These are phyloP conservation scores for Funneliformis geosporum DNA, from an alignment of 192 early-diverging fungal species.

Conservation along the genomic window DNA sequence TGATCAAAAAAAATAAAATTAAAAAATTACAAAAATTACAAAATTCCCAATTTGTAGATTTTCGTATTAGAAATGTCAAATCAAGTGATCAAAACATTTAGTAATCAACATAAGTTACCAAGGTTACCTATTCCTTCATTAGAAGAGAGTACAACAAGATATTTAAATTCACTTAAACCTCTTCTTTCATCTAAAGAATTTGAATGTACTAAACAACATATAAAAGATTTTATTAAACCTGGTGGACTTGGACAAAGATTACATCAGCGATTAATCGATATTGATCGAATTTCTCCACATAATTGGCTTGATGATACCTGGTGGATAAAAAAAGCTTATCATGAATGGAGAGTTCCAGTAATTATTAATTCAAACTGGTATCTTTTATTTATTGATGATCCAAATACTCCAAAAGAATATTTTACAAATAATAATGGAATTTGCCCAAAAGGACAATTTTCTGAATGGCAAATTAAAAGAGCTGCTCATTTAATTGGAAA, in stretches of 20 bases:
- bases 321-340: slow-evolving; percentile 75
- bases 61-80: no score
- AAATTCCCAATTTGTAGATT: no score
- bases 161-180: slow-evolving; percentile 60
- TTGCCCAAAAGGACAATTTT: slow-evolving; percentile 53
- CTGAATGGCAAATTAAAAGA: slow-evolving; percentile 76
- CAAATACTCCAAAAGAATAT: slow-evolving; percentile 50
- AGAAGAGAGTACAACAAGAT: slow-evolving; percentile 55
- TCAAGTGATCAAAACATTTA: slow-evolving; percentile 37
- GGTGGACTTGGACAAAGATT: slow-evolving; percentile 51
- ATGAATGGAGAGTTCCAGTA: slow-evolving; percentile 77
- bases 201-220: slow-evolving; percentile 45
- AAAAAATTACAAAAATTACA: no score
- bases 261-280: slow-evolving; percentile 63
- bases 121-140: slow-evolving; percentile 66
- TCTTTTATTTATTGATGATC: slow-evolving; percentile 68
- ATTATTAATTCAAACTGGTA: slow-evolving; percentile 92
- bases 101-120: slow-evolving; percentile 53
- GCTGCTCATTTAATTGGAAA: slow-evolving; percentile 72
- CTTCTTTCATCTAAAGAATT: slow-evolving; percentile 51
- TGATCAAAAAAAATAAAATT: no score
- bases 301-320: slow-evolving; percentile 73
- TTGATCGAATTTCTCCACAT: slow-evolving; percentile 57
- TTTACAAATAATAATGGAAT: slow-evolving; percentile 34
- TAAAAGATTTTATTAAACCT: slow-evolving; percentile 52